Conservation (phyloP, 257 asterid species). For the Ilex asprella region DNA sequence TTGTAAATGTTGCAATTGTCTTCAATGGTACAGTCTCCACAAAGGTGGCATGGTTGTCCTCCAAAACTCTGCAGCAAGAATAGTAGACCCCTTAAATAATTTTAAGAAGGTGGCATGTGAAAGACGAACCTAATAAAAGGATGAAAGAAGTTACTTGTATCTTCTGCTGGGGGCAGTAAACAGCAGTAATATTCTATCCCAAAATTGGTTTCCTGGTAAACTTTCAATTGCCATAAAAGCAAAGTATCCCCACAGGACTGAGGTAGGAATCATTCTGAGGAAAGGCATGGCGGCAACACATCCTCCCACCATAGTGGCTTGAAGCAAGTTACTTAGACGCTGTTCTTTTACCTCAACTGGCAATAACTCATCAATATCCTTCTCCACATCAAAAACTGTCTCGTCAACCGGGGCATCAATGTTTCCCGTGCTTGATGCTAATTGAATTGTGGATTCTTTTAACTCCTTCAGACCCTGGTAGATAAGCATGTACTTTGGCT, state of each 20-base stretch:
- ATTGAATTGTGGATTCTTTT: constrained; percentile 65
- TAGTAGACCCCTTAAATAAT: no score
- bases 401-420: constrained; percentile 72
- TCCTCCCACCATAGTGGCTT: constrained; percentile 68
- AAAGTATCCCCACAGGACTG: constrained; percentile 91
- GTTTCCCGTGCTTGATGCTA: constrained; percentile 80
- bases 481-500: background rate
- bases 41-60: constrained; percentile 71
- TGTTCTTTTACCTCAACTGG: constrained; percentile 92
- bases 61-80: constrained; percentile 51
- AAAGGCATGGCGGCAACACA: constrained; percentile 88
- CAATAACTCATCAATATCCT: constrained; percentile 72
- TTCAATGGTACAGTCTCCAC: constrained; percentile 87
- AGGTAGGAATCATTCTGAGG: constrained; percentile 83
- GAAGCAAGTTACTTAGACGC: constrained; percentile 80
- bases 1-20: constrained; percentile 60
- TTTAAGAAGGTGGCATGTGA: no score
- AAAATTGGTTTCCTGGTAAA: constrained; percentile 81
- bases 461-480: constrained; percentile 80
- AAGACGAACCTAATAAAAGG: background rate
- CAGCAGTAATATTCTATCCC: constrained; percentile 75
- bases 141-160: constrained; percentile 46
- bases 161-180: constrained; percentile 82
- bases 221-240: constrained; percentile 95
- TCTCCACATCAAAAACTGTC: constrained; percentile 67